Conservation (phyloP, 1,284 basidiomycete species). For the Apiotrichum siamense region DNA sequence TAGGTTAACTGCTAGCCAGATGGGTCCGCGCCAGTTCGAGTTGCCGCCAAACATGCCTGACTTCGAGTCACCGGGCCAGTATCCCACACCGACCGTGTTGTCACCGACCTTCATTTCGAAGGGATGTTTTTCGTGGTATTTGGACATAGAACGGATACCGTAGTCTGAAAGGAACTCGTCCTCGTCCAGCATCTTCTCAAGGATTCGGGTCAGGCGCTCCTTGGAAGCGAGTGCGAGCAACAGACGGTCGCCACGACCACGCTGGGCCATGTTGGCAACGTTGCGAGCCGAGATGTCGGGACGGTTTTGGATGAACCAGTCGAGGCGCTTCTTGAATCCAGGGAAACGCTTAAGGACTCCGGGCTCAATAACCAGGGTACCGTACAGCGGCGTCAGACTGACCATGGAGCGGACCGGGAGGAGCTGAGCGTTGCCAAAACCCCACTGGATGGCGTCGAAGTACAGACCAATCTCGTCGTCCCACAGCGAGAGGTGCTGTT, state of each 20-base stretch:
- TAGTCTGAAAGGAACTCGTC: constrained; percentile 92
- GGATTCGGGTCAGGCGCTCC: constrained; percentile 76
- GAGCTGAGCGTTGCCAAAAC: constrained; percentile 73
- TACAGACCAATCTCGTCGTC: constrained; percentile 96
- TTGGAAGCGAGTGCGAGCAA: constrained; percentile 86
- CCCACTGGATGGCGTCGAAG: constrained; percentile 92
- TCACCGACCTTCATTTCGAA: constrained; percentile 94
- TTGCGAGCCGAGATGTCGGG: constrained; percentile 80
- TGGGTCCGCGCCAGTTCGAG: constrained; percentile 82
- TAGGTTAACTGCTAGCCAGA: constrained; percentile 91
- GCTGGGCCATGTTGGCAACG: constrained; percentile 87
- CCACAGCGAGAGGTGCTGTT: constrained; percentile 79
- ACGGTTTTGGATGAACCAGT: constrained; percentile 95
- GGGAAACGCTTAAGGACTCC: constrained; percentile 81
- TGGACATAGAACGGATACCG: constrained; percentile 90
- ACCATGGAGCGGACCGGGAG: constrained; percentile 88
- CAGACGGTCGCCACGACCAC: constrained; percentile 77
- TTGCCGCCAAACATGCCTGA: constrained; percentile 94
- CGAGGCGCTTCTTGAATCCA: constrained; percentile 95
- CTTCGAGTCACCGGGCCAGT: constrained; percentile 96
- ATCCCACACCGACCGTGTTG: constrained; percentile 82
- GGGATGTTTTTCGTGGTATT: constrained; percentile 82
- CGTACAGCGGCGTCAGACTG: constrained; percentile 91
- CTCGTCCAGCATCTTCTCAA: constrained; percentile 96
- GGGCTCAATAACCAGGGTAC: constrained; percentile 88